Evolutionary conservation across 2,329 filamentous ascomycete species (phyloP), one percentile per base, ranked within the genome.

Genomic region (Arthroderma sp.): DNA sequence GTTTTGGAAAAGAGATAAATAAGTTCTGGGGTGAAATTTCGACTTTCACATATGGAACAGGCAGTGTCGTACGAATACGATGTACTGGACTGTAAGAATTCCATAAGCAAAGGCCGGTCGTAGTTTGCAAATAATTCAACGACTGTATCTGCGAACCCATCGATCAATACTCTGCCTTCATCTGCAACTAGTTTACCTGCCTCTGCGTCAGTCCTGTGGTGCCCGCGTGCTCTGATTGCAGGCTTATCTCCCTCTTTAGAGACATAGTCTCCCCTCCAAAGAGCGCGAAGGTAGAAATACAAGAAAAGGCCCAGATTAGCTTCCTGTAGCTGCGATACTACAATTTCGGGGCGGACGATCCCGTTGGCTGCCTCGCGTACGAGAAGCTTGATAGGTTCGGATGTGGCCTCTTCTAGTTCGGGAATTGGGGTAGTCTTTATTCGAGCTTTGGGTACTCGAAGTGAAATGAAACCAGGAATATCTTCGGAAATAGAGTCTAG

Each of bases 1-100:
- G 90, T 97, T 70, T 96, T 96, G 60, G 90, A 94, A 65, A 97
- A 86, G 1, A 98, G 81, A 66, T 93, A 93, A 13, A 98, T 91
- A n/a, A 97, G 81, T 69, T 98, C 93, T 38, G 89, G 87, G 52
- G 94, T 87, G 71, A 87, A 97, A 63, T 86, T 83, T 63, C 82
- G 80, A 13, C 78, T 75, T 70, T 97, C 90, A 67, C 93, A 98
- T 65, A 94, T 79, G 75, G 81, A 61, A 74, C 87, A 70, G 73
- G 75, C 76, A 19, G 64, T 85, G 65, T 93, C 89, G 64, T 95
- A 90, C n/a, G 83, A 84, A 69, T 97, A 98, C 1, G 85, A 85
- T 7, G 88, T 91, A 6, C 88, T 93, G 2, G 83, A 81, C 66
- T 88, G 88, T 28, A 98, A 74, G 65, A 95, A 95, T 47, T 90